Conservation (phyloP, 306 rosid species). For the Castanospermum australe region DNA sequence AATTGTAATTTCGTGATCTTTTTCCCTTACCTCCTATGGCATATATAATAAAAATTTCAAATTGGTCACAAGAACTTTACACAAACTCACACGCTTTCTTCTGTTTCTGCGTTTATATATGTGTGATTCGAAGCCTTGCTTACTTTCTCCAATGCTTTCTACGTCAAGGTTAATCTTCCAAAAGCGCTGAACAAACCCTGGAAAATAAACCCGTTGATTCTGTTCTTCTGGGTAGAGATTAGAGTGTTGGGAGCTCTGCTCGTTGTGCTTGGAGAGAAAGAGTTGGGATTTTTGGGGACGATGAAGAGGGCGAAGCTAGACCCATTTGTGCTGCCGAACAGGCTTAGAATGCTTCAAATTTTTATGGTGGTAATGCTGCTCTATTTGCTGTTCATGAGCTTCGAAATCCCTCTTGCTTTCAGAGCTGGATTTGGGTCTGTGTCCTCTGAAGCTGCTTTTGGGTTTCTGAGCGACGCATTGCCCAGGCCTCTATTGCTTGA, state of each 20-base stretch:
- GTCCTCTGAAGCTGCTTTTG: slow-evolving; percentile 41
- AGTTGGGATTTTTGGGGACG: slow-evolving; percentile 16
- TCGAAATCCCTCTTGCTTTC: slow-evolving; percentile 76
- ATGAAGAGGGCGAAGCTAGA: slow-evolving; percentile 83
- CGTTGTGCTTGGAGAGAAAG: not conserved
- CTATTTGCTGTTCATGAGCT: slow-evolving; percentile 68
- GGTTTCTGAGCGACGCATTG: slow-evolving; percentile 51
- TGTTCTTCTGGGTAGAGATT: not conserved
- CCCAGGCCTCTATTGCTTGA: slow-evolving; percentile 43
- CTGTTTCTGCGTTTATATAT: slow-evolving; percentile 7
- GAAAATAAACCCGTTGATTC: not conserved
- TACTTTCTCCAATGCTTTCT: not conserved
- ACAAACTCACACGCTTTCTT: not conserved
- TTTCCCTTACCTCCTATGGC: not conserved
- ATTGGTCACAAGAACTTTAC: not conserved
- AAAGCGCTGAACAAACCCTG: slow-evolving; percentile 11
- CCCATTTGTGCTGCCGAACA: slow-evolving; percentile 40
- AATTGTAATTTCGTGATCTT: not conserved
- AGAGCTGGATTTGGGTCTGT: slow-evolving; percentile 44
- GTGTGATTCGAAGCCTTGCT: slow-evolving; percentile 2
- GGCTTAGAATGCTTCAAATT: slow-evolving; percentile 69
- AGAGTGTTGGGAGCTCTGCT: not conserved
- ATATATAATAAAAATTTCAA: not conserved
- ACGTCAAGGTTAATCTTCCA: slow-evolving; percentile 38
- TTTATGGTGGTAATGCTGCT: slow-evolving; percentile 55